Evolutionary conservation across 805 yeast species (phyloP).

Genomic region (Starmera caribaea): DNA sequence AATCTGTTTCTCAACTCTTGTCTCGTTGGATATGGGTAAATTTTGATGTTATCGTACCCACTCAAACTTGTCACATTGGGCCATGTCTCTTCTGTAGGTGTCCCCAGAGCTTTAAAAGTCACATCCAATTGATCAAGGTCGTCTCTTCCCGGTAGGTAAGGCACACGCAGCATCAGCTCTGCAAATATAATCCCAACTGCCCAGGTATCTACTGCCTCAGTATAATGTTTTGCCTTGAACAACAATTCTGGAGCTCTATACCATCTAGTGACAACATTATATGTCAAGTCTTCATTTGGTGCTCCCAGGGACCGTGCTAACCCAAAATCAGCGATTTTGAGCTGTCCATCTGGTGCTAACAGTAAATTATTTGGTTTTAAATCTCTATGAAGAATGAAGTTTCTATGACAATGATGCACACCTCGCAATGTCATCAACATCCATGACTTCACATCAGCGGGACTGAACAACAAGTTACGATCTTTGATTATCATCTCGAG

Average conservation of each 20-base stretch:
- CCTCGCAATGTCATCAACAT: slow-evolving; percentile 90
- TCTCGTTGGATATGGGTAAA: slow-evolving; percentile 77
- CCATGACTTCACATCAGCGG: slow-evolving; percentile 91
- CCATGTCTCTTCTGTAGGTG: slow-evolving; percentile 91
- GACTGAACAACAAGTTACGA: slow-evolving; percentile 60
- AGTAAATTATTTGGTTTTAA: slow-evolving; percentile 87
- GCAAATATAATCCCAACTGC: slow-evolving; percentile 95
- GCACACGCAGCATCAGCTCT: slow-evolving; percentile 89
- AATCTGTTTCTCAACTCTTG: slow-evolving; percentile 75
- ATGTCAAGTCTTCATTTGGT: slow-evolving; percentile 69
- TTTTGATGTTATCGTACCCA: slow-evolving; percentile 57
- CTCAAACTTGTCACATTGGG: slow-evolving; percentile 80
- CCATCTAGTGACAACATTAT: slow-evolving; percentile 97
- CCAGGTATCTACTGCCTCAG: slow-evolving; percentile 90
- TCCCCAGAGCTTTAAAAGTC: slow-evolving; percentile 93
- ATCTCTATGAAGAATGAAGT: slow-evolving; percentile 85
- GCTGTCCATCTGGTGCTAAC: slow-evolving; percentile 76
- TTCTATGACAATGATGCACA: slow-evolving; percentile 89
- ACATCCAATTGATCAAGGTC: slow-evolving; percentile 86
- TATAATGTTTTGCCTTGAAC: slow-evolving; percentile 82
- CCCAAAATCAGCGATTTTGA: slow-evolving; percentile 97
- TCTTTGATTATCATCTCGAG: slow-evolving; percentile 85
- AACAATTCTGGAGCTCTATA: slow-evolving; percentile 92
- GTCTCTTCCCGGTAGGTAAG: slow-evolving; percentile 88
- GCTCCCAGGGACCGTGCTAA: slow-evolving; percentile 78